A percentile compares a stretch with the other conserved stretches of the same genome.
Evolutionary conservation across 768 basidiomycete genomes (phyloP).

Genomic region (Harrya chromipes): DNA sequence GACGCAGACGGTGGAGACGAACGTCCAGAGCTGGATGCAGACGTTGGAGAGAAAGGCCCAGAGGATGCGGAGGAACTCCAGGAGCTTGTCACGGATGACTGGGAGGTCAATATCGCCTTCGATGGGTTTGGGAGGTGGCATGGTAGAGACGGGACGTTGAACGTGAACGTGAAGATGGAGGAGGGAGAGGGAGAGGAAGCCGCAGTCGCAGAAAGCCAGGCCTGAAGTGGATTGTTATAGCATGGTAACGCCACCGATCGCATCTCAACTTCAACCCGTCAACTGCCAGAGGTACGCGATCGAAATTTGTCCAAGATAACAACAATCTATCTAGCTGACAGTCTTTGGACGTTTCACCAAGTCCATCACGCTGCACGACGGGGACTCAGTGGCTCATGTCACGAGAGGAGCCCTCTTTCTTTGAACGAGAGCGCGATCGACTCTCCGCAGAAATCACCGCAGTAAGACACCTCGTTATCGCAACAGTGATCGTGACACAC

Average conservation of each 20-base stretch:
- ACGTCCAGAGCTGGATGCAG: background rate
- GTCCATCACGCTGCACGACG: no score
- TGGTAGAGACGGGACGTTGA: background rate
- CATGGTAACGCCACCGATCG: no score
- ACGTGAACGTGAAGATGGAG: no score
- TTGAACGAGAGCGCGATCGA: conserved; percentile 76
- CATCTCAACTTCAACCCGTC: no score
- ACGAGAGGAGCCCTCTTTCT: conserved; percentile 53
- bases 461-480: conserved; percentile 39
- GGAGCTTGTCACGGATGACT: conserved; percentile 12
- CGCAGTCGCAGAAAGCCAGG: no score
- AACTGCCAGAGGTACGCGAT: no score
- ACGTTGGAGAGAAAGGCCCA: conserved; percentile 3
- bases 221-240: background rate
- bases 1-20: conserved; percentile 2
- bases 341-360: no score
- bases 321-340: no score
- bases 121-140: conserved; percentile 15
- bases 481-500: background rate
- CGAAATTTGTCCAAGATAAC: no score
- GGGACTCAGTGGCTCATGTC: conserved; percentile 23
- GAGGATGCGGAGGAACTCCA: conserved; percentile 10
- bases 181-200: background rate
- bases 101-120: conserved; percentile 17
- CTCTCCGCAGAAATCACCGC: conserved; percentile 71